A percentile compares a stretch with the other conserved stretches of the same genome.
These are phyloP conservation scores for Fusarium proliferatum DNA, from an alignment of 2,329 filamentous ascomycete genomes.

Conservation along the genomic window DNA sequence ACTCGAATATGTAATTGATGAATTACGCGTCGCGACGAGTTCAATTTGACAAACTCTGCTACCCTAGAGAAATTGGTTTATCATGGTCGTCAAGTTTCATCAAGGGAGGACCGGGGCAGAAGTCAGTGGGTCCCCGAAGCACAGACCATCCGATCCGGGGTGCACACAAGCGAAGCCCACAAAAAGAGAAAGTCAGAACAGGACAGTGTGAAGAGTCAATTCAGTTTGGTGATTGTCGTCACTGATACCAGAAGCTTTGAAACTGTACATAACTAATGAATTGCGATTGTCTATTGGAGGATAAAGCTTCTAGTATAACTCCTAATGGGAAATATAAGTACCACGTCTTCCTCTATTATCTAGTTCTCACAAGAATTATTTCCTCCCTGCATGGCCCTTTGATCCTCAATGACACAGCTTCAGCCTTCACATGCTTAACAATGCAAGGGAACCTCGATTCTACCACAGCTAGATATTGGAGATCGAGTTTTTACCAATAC, in stretches of 20 bases:
- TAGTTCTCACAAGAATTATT: neutral
- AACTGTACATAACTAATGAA: slow-evolving; percentile 5
- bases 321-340: neutral
- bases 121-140: slow-evolving; percentile 11
- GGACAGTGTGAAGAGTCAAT: slow-evolving; percentile 1
- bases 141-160: slow-evolving; percentile 38
- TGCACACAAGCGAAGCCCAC: slow-evolving; percentile 39
- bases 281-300: neutral
- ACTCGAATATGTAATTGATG: neutral
- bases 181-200: slow-evolving; percentile 26
- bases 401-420: neutral
- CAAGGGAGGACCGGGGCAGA: slow-evolving; percentile 22
- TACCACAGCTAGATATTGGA: neutral
- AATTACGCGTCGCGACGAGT: neutral
- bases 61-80: neutral
- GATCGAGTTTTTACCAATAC: neutral
- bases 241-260: neutral
- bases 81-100: neutral
- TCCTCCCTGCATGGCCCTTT: neutral
- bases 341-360: no score
- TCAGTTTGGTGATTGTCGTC: neutral
- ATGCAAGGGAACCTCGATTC: neutral
- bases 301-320: slow-evolving; percentile 1
- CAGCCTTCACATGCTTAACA: neutral
- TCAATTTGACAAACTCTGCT: neutral